Evolutionary conservation across 163 green algal species (phyloP), one percentile per base, ranked within the genome.

Genomic region (Coccomyxa subellipsoidea): DNA sequence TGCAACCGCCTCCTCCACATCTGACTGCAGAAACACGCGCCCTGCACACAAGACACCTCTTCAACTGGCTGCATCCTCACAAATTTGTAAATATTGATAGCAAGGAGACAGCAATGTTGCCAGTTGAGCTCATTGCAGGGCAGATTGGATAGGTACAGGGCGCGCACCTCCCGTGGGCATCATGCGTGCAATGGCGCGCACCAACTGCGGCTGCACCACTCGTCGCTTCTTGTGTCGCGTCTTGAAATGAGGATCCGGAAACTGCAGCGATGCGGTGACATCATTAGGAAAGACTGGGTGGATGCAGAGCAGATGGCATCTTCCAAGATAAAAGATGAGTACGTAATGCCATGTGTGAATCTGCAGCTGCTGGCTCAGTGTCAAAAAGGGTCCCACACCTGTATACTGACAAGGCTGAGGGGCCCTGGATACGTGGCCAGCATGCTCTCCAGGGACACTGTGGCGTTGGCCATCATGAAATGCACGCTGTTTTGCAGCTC

Each of bases 211-310:
- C 89, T 99, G 96, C 69, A 99, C 93, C 34, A 97, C 91, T 25
- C 94, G 86, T 47, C 94, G 87, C 88, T 99, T 99, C 81, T 88
- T 87, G 88, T 98, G 93, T 34, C 85, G 85, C 47, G 91, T 92
- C 87, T 97, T 97, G 84, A 97, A 98, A 83, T 97, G 93, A 0
- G 94, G 95, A 84, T 97, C 93, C 4, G 93, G 93, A 82, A 92
- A 94, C 84, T 94, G 92, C 38, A 89, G 18, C 7, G 15, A 9
- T 9, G 5, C 59, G 27, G 29, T n/a, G 8, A 73, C 66, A 36
- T 73, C 21, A 4, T 32, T n/a, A 36, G 66, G 10, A 4, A 27
- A 59, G n/a, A n/a, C n/a, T n/a, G 23, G 1, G 2, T 59, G 47
- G 15, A 59, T 59, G 23, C 47, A 7, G 4, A 59, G 47, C 47